These are phyloP conservation scores for Glebionis coronaria DNA, from an alignment of 129 eudicot genomes.

Conservation along the genomic window DNA sequence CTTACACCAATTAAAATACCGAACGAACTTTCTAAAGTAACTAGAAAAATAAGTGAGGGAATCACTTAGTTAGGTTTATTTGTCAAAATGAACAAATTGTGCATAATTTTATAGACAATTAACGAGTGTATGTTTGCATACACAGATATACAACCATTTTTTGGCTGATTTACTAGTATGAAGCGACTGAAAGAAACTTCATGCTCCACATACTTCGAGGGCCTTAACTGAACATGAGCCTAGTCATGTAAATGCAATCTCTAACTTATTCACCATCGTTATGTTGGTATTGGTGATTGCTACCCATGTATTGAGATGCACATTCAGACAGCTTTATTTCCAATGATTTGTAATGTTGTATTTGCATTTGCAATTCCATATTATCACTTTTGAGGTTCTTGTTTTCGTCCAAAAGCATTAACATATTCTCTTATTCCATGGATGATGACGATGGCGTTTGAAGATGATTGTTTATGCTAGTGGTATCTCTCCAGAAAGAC, in stretches of 20 bases:
- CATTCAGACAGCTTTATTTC: slow-evolving; percentile 35
- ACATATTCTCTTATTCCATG: slow-evolving; percentile 5
- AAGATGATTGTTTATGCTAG: background rate
- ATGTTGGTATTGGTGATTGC: slow-evolving; percentile 4
- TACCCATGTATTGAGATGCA: slow-evolving; percentile 30
- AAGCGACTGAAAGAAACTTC: background rate
- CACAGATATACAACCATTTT: too few relatives aligned
- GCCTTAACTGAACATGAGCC: too few relatives aligned
- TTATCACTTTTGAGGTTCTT: slow-evolving; percentile 36
- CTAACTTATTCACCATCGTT: slow-evolving; percentile 18
- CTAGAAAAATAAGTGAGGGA: too few relatives aligned
- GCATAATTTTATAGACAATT: too few relatives aligned
- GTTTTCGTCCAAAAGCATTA: slow-evolving; percentile 44
- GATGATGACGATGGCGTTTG: slow-evolving; percentile 7
- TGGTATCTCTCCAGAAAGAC: slow-evolving; percentile 26
- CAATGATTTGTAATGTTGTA: slow-evolving; percentile 39
- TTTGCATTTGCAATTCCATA: slow-evolving; percentile 40
- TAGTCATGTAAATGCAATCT: slow-evolving; percentile 9
- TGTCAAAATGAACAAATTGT: too few relatives aligned
- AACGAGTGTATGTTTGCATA: too few relatives aligned
- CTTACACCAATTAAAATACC: too few relatives aligned
- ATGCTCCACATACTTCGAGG: background rate
- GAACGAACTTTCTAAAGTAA: too few relatives aligned
- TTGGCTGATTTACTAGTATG: too few relatives aligned
- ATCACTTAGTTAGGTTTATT: too few relatives aligned